A percentile compares a stretch with the other conserved stretches of the same genome.
Evolutionary conservation across 257 asterid genomes (phyloP).

Genomic region (Solanum stenotomum): DNA sequence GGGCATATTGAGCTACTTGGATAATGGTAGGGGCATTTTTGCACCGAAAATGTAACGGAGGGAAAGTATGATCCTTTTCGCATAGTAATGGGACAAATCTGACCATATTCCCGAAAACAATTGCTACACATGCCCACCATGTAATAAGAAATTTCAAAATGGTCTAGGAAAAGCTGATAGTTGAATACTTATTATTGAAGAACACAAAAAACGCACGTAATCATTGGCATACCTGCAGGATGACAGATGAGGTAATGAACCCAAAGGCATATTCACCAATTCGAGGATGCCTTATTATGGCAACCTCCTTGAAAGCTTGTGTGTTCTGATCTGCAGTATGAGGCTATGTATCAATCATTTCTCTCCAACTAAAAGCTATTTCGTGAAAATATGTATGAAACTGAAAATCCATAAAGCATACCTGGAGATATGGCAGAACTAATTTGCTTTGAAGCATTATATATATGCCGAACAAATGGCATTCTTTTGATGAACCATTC

Average conservation of each 20-base stretch:
- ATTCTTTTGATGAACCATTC: conserved; percentile 39
- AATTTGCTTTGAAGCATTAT: conserved; percentile 38
- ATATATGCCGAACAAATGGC: conserved; percentile 41
- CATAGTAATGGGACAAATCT: background rate
- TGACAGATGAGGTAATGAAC: conserved; percentile 42
- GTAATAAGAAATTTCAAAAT: background rate
- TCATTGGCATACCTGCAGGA: conserved; percentile 27
- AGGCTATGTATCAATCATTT: background rate
- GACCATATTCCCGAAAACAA: background rate
- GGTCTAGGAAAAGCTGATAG: background rate
- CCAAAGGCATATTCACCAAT: conserved; percentile 55
- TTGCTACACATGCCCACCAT: background rate
- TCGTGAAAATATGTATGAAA: background rate
- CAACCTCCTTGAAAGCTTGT: conserved; percentile 49
- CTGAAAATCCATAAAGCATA: background rate
- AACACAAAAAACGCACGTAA: background rate
- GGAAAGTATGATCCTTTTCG: background rate
- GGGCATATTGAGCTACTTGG: background rate
- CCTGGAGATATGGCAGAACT: conserved; percentile 50
- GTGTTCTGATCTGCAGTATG: conserved; percentile 37
- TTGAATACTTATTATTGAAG: background rate
- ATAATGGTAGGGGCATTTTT: background rate
- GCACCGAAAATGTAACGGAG: background rate
- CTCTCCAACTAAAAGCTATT: background rate
- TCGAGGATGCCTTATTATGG: conserved; percentile 52